These are phyloP conservation scores for Meira miltonrushii DNA, from an alignment of 1,284 basidiomycete genomes.

Conservation along the genomic window DNA sequence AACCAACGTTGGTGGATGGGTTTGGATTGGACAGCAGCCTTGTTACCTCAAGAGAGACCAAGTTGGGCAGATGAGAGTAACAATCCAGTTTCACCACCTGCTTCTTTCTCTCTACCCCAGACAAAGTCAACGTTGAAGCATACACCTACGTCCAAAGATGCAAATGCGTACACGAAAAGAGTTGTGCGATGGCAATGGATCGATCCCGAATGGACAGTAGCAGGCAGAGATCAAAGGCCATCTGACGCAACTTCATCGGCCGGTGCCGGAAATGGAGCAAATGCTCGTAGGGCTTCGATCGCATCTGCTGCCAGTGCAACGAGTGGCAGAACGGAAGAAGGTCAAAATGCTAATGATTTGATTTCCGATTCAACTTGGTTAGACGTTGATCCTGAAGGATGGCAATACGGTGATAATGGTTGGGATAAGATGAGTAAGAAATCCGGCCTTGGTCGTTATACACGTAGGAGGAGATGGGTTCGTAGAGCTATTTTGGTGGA, in stretches of 20 bases:
- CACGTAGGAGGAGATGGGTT: constrained; percentile 53
- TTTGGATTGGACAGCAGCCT: constrained; percentile 79
- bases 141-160: constrained; percentile 26
- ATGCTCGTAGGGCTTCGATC: not conserved
- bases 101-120: constrained; percentile 58
- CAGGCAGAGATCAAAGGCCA: constrained; percentile 15
- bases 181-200: constrained; percentile 55
- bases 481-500: constrained; percentile 52
- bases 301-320: not conserved
- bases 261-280: not conserved
- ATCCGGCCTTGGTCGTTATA: constrained; percentile 71
- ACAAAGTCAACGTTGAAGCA: constrained; percentile 47
- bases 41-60: constrained; percentile 81
- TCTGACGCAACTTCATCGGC: not conserved
- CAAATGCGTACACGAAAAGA: constrained; percentile 38
- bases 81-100: constrained; percentile 56
- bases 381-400: constrained; percentile 76
- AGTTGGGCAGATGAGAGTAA: constrained; percentile 63
- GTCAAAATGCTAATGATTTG: not conserved
- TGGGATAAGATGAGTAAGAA: constrained; percentile 76
- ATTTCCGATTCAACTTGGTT: not conserved
- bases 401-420: constrained; percentile 92
- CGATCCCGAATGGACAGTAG: constrained; percentile 54
- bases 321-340: not conserved
- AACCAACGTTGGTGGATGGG: constrained; percentile 82